Percentiles rank a stretch among this genome's conserved stretches.
Conservation (phyloP, 2,329 filamentous ascomycete genomes). For the Aspergillus flavus region DNA sequence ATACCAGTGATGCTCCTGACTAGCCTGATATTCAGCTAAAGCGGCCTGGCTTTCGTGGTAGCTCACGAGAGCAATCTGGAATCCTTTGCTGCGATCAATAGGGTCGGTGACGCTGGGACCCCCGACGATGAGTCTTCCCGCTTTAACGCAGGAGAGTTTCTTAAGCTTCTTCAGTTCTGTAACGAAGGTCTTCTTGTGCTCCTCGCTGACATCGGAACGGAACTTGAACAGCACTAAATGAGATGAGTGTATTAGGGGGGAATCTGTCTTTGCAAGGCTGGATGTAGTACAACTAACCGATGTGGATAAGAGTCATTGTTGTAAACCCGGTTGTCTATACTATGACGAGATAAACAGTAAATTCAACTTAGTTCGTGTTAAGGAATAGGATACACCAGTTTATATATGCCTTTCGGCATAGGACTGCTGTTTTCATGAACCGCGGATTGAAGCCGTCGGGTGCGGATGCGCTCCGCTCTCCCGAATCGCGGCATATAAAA, state of each 20-base stretch:
- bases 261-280: too few species aligned
- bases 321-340: too few species aligned
- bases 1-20: constrained; percentile 55
- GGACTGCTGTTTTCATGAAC: too few species aligned
- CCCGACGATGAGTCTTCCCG: constrained; percentile 54
- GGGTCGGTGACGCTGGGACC: constrained; percentile 57
- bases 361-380: too few species aligned
- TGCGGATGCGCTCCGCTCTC: too few species aligned
- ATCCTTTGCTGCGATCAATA: constrained; percentile 56
- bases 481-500: too few species aligned
- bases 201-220: constrained; percentile 42
- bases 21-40: constrained; percentile 55
- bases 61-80: constrained; percentile 55
- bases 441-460: too few species aligned
- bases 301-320: constrained; percentile 8
- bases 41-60: constrained; percentile 52
- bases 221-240: constrained; percentile 57
- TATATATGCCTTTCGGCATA: too few species aligned
- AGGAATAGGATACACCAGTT: too few species aligned
- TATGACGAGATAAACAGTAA: too few species aligned
- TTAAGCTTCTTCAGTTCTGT: constrained; percentile 54
- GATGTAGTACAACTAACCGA: not conserved
- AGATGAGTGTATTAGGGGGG: not conserved
- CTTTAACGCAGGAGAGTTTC: constrained; percentile 51
- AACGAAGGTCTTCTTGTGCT: constrained; percentile 51